Conservation (phyloP, 257 asterid genomes). For the Solanum ahanhuiri region DNA sequence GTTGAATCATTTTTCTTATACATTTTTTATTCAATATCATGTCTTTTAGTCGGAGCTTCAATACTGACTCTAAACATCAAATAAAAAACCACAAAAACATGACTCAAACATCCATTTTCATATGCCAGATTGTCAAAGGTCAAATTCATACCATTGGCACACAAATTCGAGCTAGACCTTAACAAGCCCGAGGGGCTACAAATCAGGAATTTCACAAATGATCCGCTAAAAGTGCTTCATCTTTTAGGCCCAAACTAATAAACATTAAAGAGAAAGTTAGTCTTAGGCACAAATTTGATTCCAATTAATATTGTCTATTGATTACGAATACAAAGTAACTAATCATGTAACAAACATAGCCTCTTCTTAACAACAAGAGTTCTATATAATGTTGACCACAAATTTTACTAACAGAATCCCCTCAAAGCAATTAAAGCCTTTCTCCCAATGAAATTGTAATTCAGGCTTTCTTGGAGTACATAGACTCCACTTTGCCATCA, state of each 20-base stretch:
- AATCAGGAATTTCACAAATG: not conserved
- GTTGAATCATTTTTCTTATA: too few species aligned
- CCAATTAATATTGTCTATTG: not conserved
- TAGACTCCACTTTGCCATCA: conserved; percentile 97
- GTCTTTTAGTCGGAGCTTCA: too few species aligned
- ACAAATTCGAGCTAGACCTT: not conserved
- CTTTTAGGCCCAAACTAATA: not conserved
- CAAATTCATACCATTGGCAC: not conserved
- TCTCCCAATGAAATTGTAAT: not conserved
- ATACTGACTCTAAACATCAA: accelerated
- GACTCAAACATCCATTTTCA: too few species aligned
- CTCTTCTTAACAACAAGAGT: not conserved
- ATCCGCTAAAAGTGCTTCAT: not conserved
- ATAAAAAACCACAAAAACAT: too few species aligned
- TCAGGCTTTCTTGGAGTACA: conserved; percentile 25
- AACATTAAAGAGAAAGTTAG: not conserved
- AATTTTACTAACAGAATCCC: not conserved
- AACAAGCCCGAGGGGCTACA: not conserved
- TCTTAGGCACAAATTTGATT: not conserved
- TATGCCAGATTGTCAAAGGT: not conserved
- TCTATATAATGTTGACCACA: not conserved
- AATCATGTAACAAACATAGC: not conserved
- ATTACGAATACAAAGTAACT: not conserved
- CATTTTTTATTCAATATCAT: accelerated
- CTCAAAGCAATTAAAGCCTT: not conserved